These are phyloP conservation scores for Aspergillus fischeri DNA, from an alignment of 2,329 filamentous ascomycete genomes.

Conservation along the genomic window DNA sequence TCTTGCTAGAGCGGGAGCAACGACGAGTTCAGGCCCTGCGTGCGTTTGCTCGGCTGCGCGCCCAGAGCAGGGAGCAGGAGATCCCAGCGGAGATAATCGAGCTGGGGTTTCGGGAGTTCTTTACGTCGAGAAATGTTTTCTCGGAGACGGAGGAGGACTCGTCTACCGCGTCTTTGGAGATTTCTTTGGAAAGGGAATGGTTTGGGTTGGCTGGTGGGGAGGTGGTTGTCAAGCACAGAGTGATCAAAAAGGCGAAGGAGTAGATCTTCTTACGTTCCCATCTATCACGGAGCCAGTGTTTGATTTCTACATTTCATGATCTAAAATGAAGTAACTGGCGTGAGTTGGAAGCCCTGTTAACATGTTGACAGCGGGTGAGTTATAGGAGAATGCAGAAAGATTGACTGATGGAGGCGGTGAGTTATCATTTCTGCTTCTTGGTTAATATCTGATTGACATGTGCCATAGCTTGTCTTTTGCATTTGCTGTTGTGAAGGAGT, in stretches of 20 bases:
- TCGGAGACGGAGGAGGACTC: not conserved
- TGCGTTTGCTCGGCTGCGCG: conserved; percentile 1
- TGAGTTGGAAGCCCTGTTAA: too few species aligned
- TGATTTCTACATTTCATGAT: not conserved
- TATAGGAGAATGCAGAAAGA: not conserved
- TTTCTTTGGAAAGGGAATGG: conserved; percentile 15
- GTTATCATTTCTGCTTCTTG: not conserved
- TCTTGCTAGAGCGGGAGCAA: conserved; percentile 27
- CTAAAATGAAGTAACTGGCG: not conserved
- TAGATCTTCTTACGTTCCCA: not conserved
- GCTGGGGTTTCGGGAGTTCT: conserved; percentile 21
- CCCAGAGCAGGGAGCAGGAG: not conserved
- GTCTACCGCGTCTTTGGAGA: conserved; percentile 2
- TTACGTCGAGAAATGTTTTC: not conserved
- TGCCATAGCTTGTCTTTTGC: not conserved
- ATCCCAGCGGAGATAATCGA: conserved; percentile 9
- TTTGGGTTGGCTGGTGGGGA: conserved; percentile 8
- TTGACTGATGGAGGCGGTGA: not conserved
- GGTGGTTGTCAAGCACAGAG: not conserved
- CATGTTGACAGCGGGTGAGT: not conserved
- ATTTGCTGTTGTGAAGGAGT: not conserved
- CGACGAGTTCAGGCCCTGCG: conserved; percentile 23
- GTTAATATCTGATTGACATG: not conserved
- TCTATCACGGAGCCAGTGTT: not conserved
- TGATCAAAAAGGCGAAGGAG: not conserved